Base-by-base conservation (phyloP, 2,329 filamentous ascomycete species). In the Curvularia sp. region DNA sequence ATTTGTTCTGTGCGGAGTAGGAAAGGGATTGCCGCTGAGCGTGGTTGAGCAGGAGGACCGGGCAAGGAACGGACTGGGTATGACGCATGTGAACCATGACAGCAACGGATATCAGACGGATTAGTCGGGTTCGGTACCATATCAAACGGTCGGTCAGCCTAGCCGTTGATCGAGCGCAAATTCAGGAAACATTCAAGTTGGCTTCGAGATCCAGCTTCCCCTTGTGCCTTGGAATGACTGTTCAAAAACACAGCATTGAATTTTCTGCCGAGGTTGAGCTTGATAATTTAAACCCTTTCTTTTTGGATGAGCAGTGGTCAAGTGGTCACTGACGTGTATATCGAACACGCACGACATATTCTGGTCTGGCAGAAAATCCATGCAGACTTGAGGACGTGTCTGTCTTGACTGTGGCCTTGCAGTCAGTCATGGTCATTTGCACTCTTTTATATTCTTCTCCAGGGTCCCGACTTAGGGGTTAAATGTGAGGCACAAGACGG, bases 1-100 rank as follows among this genome's bases (percentile, higher is more conserved):
- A 0, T 96, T 96, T 72, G 91, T 96, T 15, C 88, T 96, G 68
- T 89, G 89, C 59, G 92, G 92, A 0, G 74, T 94, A 28, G 91
- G 90, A 0, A 81, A 85, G 42, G 81, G 80, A 19, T 72, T 95
- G 46, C 92, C 92, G 0, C 81, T 85, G 74, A 81, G 79, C 13
- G 80, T 95, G 25, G 87, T 94, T 0, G 80, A 84, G 63, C 79
- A 84, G 15, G 92, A 96, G 78, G 84, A 89, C 65, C 79, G 74
- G 59, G 62, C 90, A 6, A 78, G 87, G 50, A 84, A 87, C 62
- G 82, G 82, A 1, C 57, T 84, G 43, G 82, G 83, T 1, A 74
- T 80, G 65, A 69, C 65, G 38, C 76, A 58, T 36, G 38, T 46
- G 27, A 23, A 25, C 34, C 45, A 45, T 10, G 30, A 53, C 23